phyloP scores from a whole-genome alignment of 441 rosid species.

The Adansonia grandidieri region DNA sequence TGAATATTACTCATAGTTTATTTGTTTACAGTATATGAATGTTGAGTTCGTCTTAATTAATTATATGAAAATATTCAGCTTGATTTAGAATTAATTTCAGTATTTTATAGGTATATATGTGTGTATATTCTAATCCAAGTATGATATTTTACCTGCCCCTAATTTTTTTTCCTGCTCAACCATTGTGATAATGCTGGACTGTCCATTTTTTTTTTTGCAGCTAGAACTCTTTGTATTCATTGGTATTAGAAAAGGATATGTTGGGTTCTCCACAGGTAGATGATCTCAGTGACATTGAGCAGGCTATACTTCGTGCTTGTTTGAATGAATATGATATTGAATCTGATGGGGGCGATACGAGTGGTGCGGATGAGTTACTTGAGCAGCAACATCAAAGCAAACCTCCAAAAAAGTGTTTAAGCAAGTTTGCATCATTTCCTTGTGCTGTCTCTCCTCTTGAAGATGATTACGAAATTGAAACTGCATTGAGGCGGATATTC shows the following conservation, averaged over 20 bases:
- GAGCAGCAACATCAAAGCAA: slow-evolving; percentile 31
- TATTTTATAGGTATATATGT: not conserved
- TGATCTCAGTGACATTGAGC: slow-evolving; percentile 41
- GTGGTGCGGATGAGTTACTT: slow-evolving; percentile 39
- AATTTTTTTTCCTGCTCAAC: not conserved
- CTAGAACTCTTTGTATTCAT: slow-evolving; percentile 20
- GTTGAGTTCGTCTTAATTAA: not conserved
- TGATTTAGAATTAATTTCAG: not conserved
- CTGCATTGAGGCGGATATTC: slow-evolving; percentile 41
- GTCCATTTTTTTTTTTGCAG: slow-evolving; percentile 24
- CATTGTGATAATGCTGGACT: not conserved
- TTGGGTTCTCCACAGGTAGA: slow-evolving; percentile 40
- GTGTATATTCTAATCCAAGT: not conserved
- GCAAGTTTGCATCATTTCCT: slow-evolving; percentile 38
- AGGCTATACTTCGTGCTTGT: slow-evolving; percentile 31
- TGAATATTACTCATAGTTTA: not conserved
- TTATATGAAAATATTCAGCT: not conserved
- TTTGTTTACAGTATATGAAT: not conserved
- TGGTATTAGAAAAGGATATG: slow-evolving; percentile 38
- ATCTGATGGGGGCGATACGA: slow-evolving; percentile 45
- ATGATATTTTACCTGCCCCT: not conserved
- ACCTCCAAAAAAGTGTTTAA: slow-evolving; percentile 28
- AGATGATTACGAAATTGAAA: slow-evolving; percentile 42
- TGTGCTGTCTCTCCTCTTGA: slow-evolving; percentile 30
- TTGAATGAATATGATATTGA: slow-evolving; percentile 41